phyloP scores from a whole-genome alignment of 108 stramenopile species.

The Aureococcus anophagefferens region DNA sequence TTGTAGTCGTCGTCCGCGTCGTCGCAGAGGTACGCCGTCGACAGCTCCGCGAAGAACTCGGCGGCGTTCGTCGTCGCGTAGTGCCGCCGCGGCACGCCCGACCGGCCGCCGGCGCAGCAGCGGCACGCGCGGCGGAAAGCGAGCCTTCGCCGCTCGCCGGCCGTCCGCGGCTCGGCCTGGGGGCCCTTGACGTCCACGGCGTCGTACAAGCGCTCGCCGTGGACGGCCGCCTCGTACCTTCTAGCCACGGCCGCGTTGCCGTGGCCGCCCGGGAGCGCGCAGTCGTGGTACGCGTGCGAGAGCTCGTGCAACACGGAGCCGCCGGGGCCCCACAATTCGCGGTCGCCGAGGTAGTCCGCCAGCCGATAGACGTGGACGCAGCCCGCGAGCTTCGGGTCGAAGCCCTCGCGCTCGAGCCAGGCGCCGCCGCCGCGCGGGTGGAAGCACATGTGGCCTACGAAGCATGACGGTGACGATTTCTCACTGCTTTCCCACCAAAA shows the following conservation, averaged over 20 bases:
- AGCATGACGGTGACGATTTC: no score
- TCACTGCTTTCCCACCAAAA: no score
- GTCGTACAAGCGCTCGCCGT: constrained; percentile 62
- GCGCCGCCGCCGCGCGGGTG: constrained; percentile 4
- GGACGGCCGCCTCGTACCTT: constrained; percentile 63
- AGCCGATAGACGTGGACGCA: constrained; percentile 61
- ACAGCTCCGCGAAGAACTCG: constrained; percentile 84
- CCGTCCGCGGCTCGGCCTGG: neutral
- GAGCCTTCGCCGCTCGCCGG: neutral
- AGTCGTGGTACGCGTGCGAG: constrained; percentile 69
- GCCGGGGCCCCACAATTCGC: constrained; percentile 63
- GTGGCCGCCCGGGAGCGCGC: constrained; percentile 53
- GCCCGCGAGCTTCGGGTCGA: constrained; percentile 47
- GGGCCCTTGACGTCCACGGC: constrained; percentile 49
- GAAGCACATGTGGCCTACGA: neutral
- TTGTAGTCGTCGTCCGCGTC: constrained; percentile 52
- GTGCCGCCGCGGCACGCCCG: neutral
- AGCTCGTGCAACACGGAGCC: constrained; percentile 71
- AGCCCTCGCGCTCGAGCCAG: constrained; percentile 8
- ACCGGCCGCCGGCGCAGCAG: no score
- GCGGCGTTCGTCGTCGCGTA: constrained; percentile 73
- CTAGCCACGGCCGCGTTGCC: constrained; percentile 54
- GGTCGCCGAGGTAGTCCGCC: constrained; percentile 45
- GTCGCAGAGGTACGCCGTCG: constrained; percentile 63
- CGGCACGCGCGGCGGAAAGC: no score